Base-by-base conservation (phyloP, 805 yeast species). In the Tetrapisispora fleetii region DNA sequence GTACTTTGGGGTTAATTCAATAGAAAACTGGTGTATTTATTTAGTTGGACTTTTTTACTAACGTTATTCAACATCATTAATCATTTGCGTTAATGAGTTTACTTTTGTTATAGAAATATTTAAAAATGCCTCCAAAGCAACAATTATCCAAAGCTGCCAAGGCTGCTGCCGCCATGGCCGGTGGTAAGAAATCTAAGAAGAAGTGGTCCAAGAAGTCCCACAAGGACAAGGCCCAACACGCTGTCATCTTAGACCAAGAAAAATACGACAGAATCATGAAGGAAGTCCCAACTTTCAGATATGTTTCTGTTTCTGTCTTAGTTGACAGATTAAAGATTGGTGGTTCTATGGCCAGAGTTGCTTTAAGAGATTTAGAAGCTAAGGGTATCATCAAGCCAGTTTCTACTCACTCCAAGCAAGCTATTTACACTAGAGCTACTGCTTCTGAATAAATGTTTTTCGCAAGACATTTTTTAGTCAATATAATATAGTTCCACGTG, bases 171-270 rank as follows among this genome's bases (percentile, higher is more conserved):
- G 98, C 97, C 76, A 80, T 88, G 84, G 96, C 97, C 75, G 97
- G 97, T 85, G 96, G 97, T 84, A 90, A 90, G 86, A 89, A 91
- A 74, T 88, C 96, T 77, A 93, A 93, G 89, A 91, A 93, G 95
- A 93, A 93, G 96, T 93, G 98, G 99, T 86, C 95, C 85, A 90
- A 91, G 84, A 96, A 96, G 78, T 89, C 95, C 84, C 96, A 89
- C 76, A 93, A 95, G 90, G 99, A 93, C 79, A 91, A 86, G 95
- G 98, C 99, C 67, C 91, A 87, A 75, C 99, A 93, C 83, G 83
- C 89, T 72, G 90, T 93, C 70, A 79, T 86, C 74, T 80, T 93
- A 69, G 99, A 93, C 77, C 97, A 93, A 81, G 95, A 93, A 66
- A 87, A 91, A 74, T 91, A 85, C 80, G 99, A 93, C 95, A 88